A percentile compares a stretch with the other conserved stretches of the same genome.
These are phyloP conservation scores for Cryptococcus sp. DNA, from an alignment of 1,284 basidiomycete genomes.

Conservation along the genomic window DNA sequence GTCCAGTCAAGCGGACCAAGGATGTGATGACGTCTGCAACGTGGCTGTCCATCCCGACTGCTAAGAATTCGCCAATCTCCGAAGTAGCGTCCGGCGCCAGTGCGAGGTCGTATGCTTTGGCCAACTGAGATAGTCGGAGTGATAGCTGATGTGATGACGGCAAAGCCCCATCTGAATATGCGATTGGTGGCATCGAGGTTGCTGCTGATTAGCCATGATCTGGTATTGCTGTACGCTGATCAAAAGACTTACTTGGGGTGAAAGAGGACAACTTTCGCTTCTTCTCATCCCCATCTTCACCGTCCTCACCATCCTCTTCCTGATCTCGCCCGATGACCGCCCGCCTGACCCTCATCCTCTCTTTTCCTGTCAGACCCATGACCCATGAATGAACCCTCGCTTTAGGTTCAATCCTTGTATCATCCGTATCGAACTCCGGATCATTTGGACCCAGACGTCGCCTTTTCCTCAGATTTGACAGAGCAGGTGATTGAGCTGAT, in stretches of 20 bases:
- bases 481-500: slow-evolving; percentile 18
- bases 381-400: slow-evolving; percentile 37
- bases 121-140: slow-evolving; percentile 26
- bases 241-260: slow-evolving; percentile 10
- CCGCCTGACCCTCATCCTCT: slow-evolving; percentile 30
- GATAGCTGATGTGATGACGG: slow-evolving; percentile 37
- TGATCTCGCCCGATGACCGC: slow-evolving; percentile 11
- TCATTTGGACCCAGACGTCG: slow-evolving; percentile 28
- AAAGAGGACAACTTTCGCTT: slow-evolving; percentile 8
- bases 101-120: slow-evolving; percentile 29
- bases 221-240: neutral
- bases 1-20: slow-evolving; percentile 31
- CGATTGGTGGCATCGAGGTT: slow-evolving; percentile 22
- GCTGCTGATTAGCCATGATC: slow-evolving; percentile 7
- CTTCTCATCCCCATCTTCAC: slow-evolving; percentile 11
- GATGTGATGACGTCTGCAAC: slow-evolving; percentile 35
- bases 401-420: slow-evolving; percentile 34
- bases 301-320: slow-evolving; percentile 13
- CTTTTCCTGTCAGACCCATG: slow-evolving; percentile 31
- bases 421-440: slow-evolving; percentile 36
- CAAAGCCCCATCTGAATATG: slow-evolving; percentile 18
- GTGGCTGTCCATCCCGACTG: slow-evolving; percentile 40
- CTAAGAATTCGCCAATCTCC: slow-evolving; percentile 44
- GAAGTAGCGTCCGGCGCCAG: slow-evolving; percentile 20
- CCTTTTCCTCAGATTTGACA: slow-evolving; percentile 22